Base-by-base conservation (phyloP, 176 grass and related monocot genomes). In the Aegilops longissima region DNA sequence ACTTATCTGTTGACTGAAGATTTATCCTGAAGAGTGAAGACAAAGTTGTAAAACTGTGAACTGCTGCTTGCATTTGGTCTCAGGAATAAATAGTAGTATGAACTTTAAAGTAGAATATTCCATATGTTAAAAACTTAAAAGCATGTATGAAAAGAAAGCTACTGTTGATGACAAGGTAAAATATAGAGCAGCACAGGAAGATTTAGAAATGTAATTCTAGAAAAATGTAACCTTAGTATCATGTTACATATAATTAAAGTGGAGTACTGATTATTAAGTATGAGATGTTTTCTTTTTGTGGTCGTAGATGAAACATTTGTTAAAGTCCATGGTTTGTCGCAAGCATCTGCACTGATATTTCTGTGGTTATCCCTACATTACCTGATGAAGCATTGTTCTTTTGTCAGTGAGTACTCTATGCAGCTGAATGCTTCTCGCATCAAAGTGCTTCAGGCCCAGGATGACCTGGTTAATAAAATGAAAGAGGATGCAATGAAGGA, bases 381-480 rank as follows among this genome's bases (percentile, higher is more conserved):
- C 39, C 61, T 87, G 33, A 91, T 82, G 49, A 88, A 5, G 38
- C 44, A 74, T 36, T 85, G 12, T 75, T 56, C 89, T 8, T 30
- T 83, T 85, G 87, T 63, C 80, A 99, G 97, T 64, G 97, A 99
- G 69, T 99, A 99, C 79, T 99, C 97, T 34, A 97, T 94, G 94
- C 94, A 97, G 90, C 49, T 97, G 88, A 99, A 99, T 91, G 94
- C 97, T 67, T 99, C 97, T 68, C 92, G 97, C 70, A 93, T 99
- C 66, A 97, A 99, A 86, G 97, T 99, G 66, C 92, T 99, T 80
- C 97, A 99, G 90, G 97, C 92, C 34, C 97, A 99, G 78, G 94
- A 99, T 93, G 94, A 97, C 85, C 79, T 99, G 78, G 97, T 97
- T 70, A 99, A 90, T 78, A 87, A 90, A 82, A 99, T 99, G 94